These are phyloP conservation scores for Miscanthus lutarioriparius DNA, from an alignment of 176 grass and related monocot species.

Conservation along the genomic window DNA sequence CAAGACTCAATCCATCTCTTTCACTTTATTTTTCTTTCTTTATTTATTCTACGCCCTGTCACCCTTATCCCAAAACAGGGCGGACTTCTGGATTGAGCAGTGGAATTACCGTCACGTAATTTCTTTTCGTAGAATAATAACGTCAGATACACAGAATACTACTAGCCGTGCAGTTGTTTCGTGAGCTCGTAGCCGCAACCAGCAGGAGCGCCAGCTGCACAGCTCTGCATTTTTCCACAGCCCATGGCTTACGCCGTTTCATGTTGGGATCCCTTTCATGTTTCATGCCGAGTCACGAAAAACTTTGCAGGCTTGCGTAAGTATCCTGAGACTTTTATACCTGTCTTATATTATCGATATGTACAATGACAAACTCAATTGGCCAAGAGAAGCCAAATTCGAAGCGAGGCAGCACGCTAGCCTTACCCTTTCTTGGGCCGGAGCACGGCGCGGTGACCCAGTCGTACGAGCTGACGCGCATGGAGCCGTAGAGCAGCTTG, in stretches of 20 bases:
- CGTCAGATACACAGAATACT: neutral
- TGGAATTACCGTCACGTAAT: neutral
- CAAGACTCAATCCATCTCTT: too few relatives aligned
- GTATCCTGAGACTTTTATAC: too few relatives aligned
- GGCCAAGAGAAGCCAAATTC: too few relatives aligned
- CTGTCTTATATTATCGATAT: too few relatives aligned
- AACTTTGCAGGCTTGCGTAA: neutral
- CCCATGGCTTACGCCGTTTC: too few relatives aligned
- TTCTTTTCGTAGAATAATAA: constrained; percentile 1
- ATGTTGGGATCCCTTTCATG: too few relatives aligned
- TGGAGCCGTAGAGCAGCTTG: constrained; percentile 54
- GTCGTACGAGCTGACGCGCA: constrained; percentile 46
- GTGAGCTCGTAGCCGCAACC: neutral
- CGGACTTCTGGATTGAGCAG: constrained; percentile 4
- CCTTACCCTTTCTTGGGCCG: constrained; percentile 42
- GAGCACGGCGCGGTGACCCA: constrained; percentile 39
- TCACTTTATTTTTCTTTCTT: neutral
- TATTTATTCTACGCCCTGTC: neutral
- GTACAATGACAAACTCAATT: too few relatives aligned
- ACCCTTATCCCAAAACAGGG: neutral
- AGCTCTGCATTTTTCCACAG: neutral
- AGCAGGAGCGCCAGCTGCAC: neutral
- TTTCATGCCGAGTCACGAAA: too few relatives aligned
- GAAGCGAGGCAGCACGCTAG: too few relatives aligned
- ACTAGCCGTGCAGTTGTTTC: constrained; percentile 1